Base-by-base conservation (phyloP, 441 rosid species). In the Gossypium trilobum region DNA sequence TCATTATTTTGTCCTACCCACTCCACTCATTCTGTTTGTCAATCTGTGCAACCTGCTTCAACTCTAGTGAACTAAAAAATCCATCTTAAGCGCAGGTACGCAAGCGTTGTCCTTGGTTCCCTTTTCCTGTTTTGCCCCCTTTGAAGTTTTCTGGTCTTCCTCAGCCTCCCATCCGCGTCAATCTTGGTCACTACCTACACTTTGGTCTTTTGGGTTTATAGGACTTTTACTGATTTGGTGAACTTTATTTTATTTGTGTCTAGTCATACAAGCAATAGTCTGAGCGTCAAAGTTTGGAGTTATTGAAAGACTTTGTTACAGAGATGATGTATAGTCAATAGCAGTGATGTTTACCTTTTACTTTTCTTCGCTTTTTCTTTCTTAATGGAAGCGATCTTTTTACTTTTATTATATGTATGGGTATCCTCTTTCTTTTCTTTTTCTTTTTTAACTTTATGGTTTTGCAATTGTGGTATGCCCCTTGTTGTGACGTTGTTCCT, bases 91-190 rank as follows among this genome's bases (percentile, higher is more conserved):
- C 78, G 85, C 83, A 81, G 87, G 93, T 74, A 72, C 85, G 77
- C 91, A 90, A 89, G 95, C 82, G 93, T 90, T 90, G 97, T 71
- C 79, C 83, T 19, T 36, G 58, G 27, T 39, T 64, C 22, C 70
- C 2, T 42, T 19, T 23, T 64, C 36, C 36, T 31, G 6, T 31
- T 31, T 31, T 31, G 7, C 36, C 36, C 36, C 7, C 36, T 31
- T 31, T 31, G 36, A n/a, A 27, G 11, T 13, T 56, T 65, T 39
- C 68, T 66, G 55, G 13, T 72, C 60, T 0, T 22, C 19, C 19
- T 23, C 48, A 42, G 6, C 70, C 39, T 33, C n/a, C 60, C 9
- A 22, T 22, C 20, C 69, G 71, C 51, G 76, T 75, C 80, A 63
- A 72, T 78, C 72, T 57, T 25, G 73, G 62, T 75, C 66, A 67